phyloP scores from a whole-genome alignment of 805 yeast genomes.

The Kurtzmaniella cleridarum region DNA sequence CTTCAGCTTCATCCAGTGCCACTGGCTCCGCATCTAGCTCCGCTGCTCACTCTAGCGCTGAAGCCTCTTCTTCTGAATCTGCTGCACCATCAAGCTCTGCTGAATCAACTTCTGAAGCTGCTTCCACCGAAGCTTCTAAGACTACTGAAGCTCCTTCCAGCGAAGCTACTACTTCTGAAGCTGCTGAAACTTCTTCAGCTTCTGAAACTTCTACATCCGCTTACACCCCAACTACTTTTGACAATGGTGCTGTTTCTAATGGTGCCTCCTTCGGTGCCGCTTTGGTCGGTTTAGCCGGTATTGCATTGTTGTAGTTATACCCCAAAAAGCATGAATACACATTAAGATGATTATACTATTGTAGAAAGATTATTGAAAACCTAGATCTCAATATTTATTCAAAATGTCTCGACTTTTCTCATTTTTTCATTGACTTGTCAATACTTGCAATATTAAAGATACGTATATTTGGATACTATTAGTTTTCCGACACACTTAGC shows the following conservation, averaged over 20 bases:
- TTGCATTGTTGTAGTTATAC: slow-evolving; percentile 22
- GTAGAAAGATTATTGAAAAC: too few relatives aligned
- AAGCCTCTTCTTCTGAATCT: slow-evolving; percentile 13
- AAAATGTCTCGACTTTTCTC: too few relatives aligned
- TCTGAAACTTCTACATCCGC: slow-evolving; percentile 13
- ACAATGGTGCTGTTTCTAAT: slow-evolving; percentile 20
- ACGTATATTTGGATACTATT: too few relatives aligned
- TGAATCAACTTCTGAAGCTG: slow-evolving; percentile 14
- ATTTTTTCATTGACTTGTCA: too few relatives aligned
- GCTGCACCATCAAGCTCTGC: slow-evolving; percentile 1
- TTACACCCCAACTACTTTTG: slow-evolving; percentile 22
- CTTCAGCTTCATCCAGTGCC: slow-evolving; percentile 25
- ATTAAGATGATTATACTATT: background rate
- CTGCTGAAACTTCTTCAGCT: slow-evolving; percentile 10
- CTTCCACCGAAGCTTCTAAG: slow-evolving; percentile 16
- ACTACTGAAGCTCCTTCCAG: slow-evolving; percentile 15
- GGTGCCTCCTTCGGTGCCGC: slow-evolving; percentile 32
- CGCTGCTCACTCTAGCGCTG: slow-evolving; percentile 17
- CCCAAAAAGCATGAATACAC: background rate
- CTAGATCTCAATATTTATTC: too few relatives aligned
- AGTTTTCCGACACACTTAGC: too few relatives aligned
- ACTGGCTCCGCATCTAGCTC: slow-evolving; percentile 23
- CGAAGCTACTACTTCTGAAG: slow-evolving; percentile 14
- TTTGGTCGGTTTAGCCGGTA: slow-evolving; percentile 36
- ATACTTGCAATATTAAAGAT: too few relatives aligned